phyloP scores from a whole-genome alignment of 75 land plant genomes.

The Pseudotsuga menziesii region DNA sequence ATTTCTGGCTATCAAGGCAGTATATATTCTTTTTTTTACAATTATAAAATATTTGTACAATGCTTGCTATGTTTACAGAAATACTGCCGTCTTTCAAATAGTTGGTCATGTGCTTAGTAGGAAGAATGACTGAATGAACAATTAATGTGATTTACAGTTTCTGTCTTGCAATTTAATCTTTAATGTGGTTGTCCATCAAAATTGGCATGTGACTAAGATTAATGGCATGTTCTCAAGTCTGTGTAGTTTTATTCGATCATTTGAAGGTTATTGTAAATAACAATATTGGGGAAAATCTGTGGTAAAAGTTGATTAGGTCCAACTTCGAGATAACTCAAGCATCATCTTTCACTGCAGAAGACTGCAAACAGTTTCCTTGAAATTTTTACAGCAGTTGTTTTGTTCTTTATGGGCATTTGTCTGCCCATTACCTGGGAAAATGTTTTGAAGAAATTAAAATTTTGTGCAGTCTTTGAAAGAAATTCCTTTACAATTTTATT shows the following conservation, averaged over 20 bases:
- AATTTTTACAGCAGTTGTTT: not conserved
- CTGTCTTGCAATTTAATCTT: not conserved
- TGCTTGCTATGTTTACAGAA: no score
- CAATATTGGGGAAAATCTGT: not conserved
- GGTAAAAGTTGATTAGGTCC: not conserved
- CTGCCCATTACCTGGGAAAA: not conserved
- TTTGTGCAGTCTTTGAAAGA: not conserved
- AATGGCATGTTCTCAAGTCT: not conserved
- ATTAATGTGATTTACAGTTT: not conserved
- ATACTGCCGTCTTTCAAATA: not conserved
- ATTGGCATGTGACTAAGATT: not conserved
- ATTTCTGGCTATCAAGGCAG: no score
- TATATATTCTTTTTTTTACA: no score
- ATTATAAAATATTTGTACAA: no score
- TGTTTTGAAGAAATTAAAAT: not conserved
- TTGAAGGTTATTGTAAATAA: not conserved
- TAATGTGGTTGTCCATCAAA: not conserved
- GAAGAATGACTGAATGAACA: not conserved
- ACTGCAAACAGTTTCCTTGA: not conserved
- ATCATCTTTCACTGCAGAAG: not conserved
- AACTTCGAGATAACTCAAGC: not conserved
- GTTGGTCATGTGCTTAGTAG: not conserved
- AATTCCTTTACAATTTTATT: not conserved
- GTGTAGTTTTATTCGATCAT: not conserved
- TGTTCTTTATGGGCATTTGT: not conserved